Base-by-base conservation (phyloP, 2,329 filamentous ascomycete genomes). In the Monosporascus sp. region DNA sequence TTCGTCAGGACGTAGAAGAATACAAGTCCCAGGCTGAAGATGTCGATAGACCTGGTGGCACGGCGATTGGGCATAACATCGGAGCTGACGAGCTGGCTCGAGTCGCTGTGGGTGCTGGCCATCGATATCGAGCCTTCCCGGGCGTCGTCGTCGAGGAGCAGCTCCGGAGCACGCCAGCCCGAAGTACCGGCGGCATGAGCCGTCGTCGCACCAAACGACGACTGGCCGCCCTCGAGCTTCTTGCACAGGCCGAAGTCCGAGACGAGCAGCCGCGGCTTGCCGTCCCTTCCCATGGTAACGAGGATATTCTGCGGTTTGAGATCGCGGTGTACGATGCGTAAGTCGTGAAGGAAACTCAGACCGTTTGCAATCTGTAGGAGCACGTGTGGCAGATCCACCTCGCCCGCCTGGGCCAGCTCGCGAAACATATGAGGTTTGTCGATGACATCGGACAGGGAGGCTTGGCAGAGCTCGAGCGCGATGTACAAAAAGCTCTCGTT, bases 1-100 rank as follows among this genome's bases (percentile, higher is more conserved):
- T 91, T 89, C 1, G 93, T 97, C 55, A 99, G 79, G n/a, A 97
- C 92, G 68, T 97, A 99, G 74, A 92, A 97, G 76, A 97, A 99
- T n/a, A 99, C 91, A 50, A 96, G 87, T 1, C 94, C 94, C 37
- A 99, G 81, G 0, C 92, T 96, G 74, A 99, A 99, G 25, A 99
- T 96, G 67, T 99, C 94, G 56, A 97, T 97, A 8, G 94, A 90
- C 46, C 94, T 87, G 46, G 96, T 99, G 6, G 95, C 93, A 49
- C 94, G 88, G 54, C 91, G 86, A 60, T 83, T 84, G 60, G 64
- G 77, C 72, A 76, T 80, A 68, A 83, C 74, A 18, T 83, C 81
- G 14, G 82, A 75, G 41, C 75, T 76, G 8, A 80, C 76, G 5
- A 82, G 73, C n/a, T 79, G 74, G n/a, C 80, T 81, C 15, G 82